Base-by-base conservation (phyloP, 2,329 filamentous ascomycete species). In the Neonectria ditissima region DNA sequence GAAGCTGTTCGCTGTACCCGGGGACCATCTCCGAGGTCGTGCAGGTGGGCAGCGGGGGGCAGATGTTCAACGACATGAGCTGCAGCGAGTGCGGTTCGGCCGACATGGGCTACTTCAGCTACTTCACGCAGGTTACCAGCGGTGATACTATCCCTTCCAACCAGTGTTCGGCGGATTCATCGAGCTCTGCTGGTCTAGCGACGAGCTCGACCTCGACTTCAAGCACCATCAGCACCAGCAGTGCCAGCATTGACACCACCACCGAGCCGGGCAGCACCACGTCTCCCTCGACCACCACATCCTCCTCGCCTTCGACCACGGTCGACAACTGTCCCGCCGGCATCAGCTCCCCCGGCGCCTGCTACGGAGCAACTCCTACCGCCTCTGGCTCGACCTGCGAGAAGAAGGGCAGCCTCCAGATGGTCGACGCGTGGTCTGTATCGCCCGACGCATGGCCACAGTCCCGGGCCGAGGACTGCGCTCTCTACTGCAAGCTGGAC, bases 101-200 rank as follows among this genome's bases (percentile, higher is more conserved):
- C 3, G 50, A 57, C 10, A 63, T 67, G 26, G 58, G 68, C 4
- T 64, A 69, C 53, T 71, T 70, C 22, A 59, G 69, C n/a, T 71
- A 70, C 4, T 44, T 70, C 2, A n/a, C 69, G 47, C 48, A 62
- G 28, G 28, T 63, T 51, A 48, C 60, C 14, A 62, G 52, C 7
- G 6, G 32, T 22, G 2, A 56, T 13, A 11, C 51, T 57, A 48
- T 64, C 55, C 11, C 54, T 60, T 55, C 62, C 43, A 48, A 61
- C 24, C 10, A 22, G 20, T 70, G 68, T 13, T 43, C 59, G 20
- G 45, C 44, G 0, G 43, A 53, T 10, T 44, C 59, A 0, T 20
- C 41, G 14, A 54, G 57, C 24, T 53, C 63, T 4, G 53, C 53
- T 1, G 18, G 5, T 18, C 3, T 30, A n/a, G 4, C 45, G 5